Evolutionary conservation across 192 early-diverging fungal genomes (phyloP).

Genomic region (Entomortierella lignicola): DNA sequence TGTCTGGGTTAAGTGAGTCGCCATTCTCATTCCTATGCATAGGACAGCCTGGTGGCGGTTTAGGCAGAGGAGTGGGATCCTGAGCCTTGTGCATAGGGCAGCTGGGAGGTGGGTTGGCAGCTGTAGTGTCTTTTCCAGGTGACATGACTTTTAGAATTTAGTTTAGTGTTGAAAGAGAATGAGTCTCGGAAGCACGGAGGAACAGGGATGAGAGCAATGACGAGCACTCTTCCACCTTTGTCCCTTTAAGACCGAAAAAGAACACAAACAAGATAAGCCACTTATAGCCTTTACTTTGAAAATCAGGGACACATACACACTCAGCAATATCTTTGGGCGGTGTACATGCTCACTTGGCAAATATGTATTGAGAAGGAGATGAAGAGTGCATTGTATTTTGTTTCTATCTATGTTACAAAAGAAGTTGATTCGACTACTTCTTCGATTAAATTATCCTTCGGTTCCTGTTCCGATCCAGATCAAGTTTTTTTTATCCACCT

Average conservation of each 20-base stretch:
- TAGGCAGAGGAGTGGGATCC: conserved; percentile 37
- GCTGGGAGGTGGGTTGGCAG: conserved; percentile 57
- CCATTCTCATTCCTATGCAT: conserved; percentile 57
- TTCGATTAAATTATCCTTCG: not conserved
- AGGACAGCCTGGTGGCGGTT: conserved; percentile 59
- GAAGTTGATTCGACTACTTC: not conserved
- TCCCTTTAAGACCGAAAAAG: not conserved
- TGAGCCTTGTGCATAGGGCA: conserved; percentile 60
- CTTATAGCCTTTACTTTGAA: not conserved
- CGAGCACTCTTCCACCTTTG: not conserved
- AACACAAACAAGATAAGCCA: conserved; percentile 20
- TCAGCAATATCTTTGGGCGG: no score
- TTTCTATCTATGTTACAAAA: conserved; percentile 21
- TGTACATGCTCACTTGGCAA: not conserved
- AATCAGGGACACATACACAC: no score
- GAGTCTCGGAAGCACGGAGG: not conserved
- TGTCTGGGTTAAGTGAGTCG: conserved; percentile 78
- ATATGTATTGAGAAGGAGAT: not conserved
- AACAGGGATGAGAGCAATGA: not conserved
- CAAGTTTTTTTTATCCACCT: not conserved
- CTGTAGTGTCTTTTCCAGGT: conserved; percentile 48
- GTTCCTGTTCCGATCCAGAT: not conserved
- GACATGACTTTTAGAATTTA: conserved; percentile 28
- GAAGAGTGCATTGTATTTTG: not conserved
- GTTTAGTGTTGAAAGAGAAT: not conserved